A percentile compares a stretch with the other conserved stretches of the same genome.
These are phyloP conservation scores for Coffea eugenioides DNA, from an alignment of 257 asterid species.

Conservation along the genomic window DNA sequence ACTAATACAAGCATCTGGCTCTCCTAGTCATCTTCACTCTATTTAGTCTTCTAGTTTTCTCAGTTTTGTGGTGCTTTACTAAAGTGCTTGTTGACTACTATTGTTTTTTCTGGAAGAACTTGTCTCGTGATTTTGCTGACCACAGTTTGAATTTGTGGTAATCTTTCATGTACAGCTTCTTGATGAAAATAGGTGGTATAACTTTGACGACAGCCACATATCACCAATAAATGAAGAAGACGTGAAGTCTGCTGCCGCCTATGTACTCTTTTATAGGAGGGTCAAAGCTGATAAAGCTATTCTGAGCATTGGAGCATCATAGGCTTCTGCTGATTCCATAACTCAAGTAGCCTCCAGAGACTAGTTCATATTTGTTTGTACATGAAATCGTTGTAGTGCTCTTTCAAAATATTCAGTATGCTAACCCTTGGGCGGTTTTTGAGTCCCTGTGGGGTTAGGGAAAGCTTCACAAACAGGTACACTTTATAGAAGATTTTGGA, in stretches of 20 bases:
- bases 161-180: constrained; percentile 56
- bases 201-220: constrained; percentile 90
- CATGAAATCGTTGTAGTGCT: constrained; percentile 1
- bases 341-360: constrained; percentile 8
- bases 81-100: not conserved
- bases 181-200: constrained; percentile 95
- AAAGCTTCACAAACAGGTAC: constrained; percentile 6
- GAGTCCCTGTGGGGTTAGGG: constrained; percentile 15
- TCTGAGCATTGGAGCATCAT: constrained; percentile 52
- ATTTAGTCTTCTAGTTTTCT: not conserved
- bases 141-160: not conserved
- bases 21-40: not conserved
- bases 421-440: constrained; percentile 17
- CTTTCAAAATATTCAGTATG: not conserved
- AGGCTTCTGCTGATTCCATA: constrained; percentile 33
- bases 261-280: constrained; percentile 89
- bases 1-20: not conserved
- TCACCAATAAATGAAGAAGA: constrained; percentile 85
- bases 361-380: constrained; percentile 11
- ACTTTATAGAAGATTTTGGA: constrained; percentile 7
- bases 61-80: not conserved
- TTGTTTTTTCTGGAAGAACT: not conserved
- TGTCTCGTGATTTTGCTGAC: not conserved
- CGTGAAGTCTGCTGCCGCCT: constrained; percentile 90
- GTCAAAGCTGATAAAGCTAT: constrained; percentile 59